Percentiles rank a stretch among this genome's conserved stretches.
These are phyloP conservation scores for Phialophora chinensis DNA, from an alignment of 2,329 filamentous ascomycete genomes.

Conservation along the genomic window DNA sequence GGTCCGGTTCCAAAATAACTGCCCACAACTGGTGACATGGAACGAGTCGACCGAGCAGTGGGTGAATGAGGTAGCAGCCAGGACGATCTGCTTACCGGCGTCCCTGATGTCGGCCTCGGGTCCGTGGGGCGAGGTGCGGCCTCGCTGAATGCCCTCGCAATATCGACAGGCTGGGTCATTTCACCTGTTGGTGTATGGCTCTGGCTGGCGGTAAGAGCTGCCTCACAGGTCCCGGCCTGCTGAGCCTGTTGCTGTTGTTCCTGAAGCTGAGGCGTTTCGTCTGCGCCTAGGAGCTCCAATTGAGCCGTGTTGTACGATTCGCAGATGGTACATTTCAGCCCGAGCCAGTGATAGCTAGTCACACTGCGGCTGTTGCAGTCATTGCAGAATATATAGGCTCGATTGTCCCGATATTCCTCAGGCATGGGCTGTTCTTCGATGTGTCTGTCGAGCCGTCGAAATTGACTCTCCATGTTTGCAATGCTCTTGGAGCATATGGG, in stretches of 20 bases:
- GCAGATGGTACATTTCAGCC: conserved; percentile 76
- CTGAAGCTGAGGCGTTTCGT: conserved; percentile 37
- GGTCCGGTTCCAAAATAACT: conserved; percentile 54
- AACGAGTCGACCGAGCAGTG: conserved; percentile 43
- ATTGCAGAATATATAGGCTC: conserved; percentile 87
- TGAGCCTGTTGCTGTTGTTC: conserved; percentile 34
- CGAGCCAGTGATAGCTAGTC: conserved; percentile 91
- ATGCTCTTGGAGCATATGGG: conserved; percentile 95
- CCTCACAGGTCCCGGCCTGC: conserved; percentile 41
- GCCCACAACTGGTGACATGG: conserved; percentile 51
- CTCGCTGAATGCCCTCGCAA: conserved; percentile 11
- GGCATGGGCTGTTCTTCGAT: conserved; percentile 94
- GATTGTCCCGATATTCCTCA: conserved; percentile 75
- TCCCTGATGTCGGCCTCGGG: conserved; percentile 37
- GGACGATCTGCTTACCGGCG: conserved; percentile 38
- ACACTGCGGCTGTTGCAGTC: conserved; percentile 89
- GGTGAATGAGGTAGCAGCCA: conserved; percentile 45
- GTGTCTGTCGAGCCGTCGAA: conserved; percentile 85
- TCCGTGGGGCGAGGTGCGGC: conserved; percentile 31
- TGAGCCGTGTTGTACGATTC: conserved; percentile 56
- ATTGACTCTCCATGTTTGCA: conserved; percentile 96
- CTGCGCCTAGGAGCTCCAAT: conserved; percentile 48
- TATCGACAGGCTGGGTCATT: conserved; percentile 29
- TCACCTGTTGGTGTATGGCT: conserved; percentile 35
- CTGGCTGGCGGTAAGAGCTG: conserved; percentile 39